A percentile compares a stretch with the other conserved stretches of the same genome.
Conservation (phyloP, 306 rosid genomes). For the Ammopiptanthus mongolicus region DNA sequence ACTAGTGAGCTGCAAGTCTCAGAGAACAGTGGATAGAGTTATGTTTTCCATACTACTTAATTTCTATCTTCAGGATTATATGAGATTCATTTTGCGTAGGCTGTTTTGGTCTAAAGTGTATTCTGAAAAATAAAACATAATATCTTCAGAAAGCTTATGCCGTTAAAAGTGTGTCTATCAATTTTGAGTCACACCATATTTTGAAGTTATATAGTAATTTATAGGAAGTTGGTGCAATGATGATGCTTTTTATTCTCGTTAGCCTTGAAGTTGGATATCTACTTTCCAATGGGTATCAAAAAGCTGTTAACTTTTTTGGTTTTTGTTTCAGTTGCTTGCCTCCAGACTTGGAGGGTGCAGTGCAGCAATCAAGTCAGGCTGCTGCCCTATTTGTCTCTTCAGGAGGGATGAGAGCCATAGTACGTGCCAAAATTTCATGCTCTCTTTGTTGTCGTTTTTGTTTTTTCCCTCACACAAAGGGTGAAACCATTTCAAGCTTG, state of each 20-base stretch:
- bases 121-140: not conserved
- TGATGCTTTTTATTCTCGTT: not conserved
- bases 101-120: not conserved
- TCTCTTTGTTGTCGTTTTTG: not conserved
- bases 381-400: slow-evolving; percentile 68
- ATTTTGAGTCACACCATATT: not conserved
- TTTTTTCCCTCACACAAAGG: not conserved
- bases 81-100: not conserved
- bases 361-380: slow-evolving; percentile 80
- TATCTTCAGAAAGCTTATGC: not conserved
- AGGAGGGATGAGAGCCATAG: slow-evolving; percentile 91
- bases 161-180: not conserved
- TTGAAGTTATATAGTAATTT: not conserved
- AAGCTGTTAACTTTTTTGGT: slow-evolving; percentile 18
- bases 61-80: not conserved
- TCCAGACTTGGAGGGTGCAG: slow-evolving; percentile 88
- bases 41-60: not conserved
- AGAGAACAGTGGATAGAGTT: not conserved
- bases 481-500: not conserved
- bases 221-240: not conserved
- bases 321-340: slow-evolving; percentile 83
- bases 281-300: slow-evolving; percentile 8
- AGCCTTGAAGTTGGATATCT: slow-evolving; percentile 2
- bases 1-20: not conserved
- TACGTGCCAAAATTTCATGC: slow-evolving; percentile 33